Evolutionary conservation across 306 rosid genomes (phyloP), one percentile per base, ranked within the genome.

Genomic region (Cercis canadensis): DNA sequence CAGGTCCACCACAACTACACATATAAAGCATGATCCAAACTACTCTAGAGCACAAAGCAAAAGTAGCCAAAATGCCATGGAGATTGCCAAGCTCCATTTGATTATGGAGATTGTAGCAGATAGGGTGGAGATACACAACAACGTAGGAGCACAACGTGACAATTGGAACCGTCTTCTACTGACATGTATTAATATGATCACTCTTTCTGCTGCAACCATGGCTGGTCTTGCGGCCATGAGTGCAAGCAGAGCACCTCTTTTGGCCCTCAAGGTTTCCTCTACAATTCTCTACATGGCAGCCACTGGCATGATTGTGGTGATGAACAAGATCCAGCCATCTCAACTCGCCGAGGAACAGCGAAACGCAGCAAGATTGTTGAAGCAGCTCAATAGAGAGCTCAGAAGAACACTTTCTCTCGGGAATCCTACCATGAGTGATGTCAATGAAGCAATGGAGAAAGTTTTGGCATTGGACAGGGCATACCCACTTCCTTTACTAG

Each of bases 321-420:
- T 87, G 87, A 92, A 84, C 90, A 90, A 79, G 65, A 79, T 90
- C 62, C 98, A 90, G 55, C 92, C 98, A 12, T 90, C 98, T 10
- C 98, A 92, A 72, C 87, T 92, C 5, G 90, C 84, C 2, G 97
- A 92, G 62, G 96, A 88, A 40, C 93, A 92, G 7, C 61, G 97
- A 64, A 83, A 78, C 24, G 87, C 92, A 1, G 70, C 85, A 1
- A 90, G 95, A 53, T 67, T 90, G 57, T 90, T 90, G 85, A 85
- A 90, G 78, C 96, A 88, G 75, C 91, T 90, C 55, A 80, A 75
- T 56, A 37, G 21, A 49, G 82, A 92, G 56, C 67, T 92, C 43
- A 66, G 57, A 62, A 85, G 85, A 67, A 74, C 32, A 44, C 51
- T 85, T 4, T 47, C 84, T 51, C 76, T 80, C 9, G 74, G 74